These are phyloP conservation scores for Tetradesmus obliquus DNA, from an alignment of 139 green algal genomes.

Conservation along the genomic window DNA sequence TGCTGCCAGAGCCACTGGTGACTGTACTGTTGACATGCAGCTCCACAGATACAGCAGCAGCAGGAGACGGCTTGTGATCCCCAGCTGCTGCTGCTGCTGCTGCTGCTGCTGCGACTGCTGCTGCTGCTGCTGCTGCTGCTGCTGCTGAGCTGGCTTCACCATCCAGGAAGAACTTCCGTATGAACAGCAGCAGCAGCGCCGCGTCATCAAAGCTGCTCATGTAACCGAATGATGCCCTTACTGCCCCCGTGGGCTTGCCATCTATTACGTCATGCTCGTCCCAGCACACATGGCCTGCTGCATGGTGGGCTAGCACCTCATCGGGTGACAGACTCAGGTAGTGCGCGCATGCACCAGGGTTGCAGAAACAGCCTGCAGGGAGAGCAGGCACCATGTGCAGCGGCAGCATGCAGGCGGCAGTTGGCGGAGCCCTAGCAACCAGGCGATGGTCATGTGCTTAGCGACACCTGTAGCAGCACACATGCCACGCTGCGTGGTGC, in stretches of 20 bases:
- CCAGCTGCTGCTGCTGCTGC: background rate
- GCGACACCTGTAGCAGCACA: too few relatives aligned
- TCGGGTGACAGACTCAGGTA: constrained; percentile 52
- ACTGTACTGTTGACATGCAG: background rate
- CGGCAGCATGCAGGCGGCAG: background rate
- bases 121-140: constrained; percentile 17
- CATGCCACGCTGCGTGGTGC: background rate
- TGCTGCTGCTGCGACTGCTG: background rate
- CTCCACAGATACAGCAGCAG: background rate
- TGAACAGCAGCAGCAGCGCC: constrained; percentile 57
- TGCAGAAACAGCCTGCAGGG: constrained; percentile 88
- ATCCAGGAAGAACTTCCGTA: constrained; percentile 71
- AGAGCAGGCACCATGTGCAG: background rate
- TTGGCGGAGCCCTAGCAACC: background rate
- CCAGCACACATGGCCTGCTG: constrained; percentile 87
- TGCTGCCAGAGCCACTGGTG: background rate
- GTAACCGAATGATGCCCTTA: constrained; percentile 87
- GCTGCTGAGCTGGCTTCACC: background rate
- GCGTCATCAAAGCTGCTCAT: constrained; percentile 79
- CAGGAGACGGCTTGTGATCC: background rate
- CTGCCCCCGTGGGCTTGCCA: constrained; percentile 70
- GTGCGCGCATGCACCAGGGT: constrained; percentile 79
- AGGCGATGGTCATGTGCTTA: background rate
- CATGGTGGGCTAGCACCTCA: constrained; percentile 34
- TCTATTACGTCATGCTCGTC: constrained; percentile 84